Percentiles rank a stretch among this genome's conserved stretches.
These are phyloP conservation scores for Plasmopara muralis DNA, from an alignment of 352 stramenopile species.

Conservation along the genomic window DNA sequence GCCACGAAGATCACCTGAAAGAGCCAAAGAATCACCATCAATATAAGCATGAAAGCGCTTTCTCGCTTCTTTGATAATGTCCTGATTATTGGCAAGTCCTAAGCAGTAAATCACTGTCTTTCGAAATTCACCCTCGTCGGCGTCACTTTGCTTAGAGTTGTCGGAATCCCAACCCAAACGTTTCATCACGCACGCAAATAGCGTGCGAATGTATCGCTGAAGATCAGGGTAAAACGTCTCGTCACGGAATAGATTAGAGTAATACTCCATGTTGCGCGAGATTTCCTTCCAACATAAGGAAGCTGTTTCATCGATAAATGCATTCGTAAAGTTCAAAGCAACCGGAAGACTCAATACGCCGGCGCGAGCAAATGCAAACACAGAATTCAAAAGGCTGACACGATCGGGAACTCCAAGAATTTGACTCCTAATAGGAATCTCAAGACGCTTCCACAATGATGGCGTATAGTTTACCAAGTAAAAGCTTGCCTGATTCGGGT, in stretches of 20 bases:
- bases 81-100: conserved; percentile 39
- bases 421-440: conserved; percentile 40
- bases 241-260: conserved; percentile 43
- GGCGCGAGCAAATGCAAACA: conserved; percentile 85
- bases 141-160: conserved; percentile 13
- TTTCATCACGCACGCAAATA: conserved; percentile 52
- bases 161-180: conserved; percentile 47
- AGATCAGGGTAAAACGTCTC: conserved; percentile 49
- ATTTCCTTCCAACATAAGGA: conserved; percentile 69
- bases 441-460: conserved; percentile 80
- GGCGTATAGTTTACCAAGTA: conserved; percentile 92
- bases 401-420: conserved; percentile 80
- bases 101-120: conserved; percentile 50
- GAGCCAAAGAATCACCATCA: conserved; percentile 28
- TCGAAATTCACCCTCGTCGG: conserved; percentile 59
- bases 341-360: conserved; percentile 41
- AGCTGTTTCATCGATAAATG: conserved; percentile 51
- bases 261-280: conserved; percentile 42
- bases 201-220: conserved; percentile 43
- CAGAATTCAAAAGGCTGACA: conserved; percentile 88
- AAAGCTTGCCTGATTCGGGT: conserved; percentile 91
- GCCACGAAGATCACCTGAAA: conserved; percentile 52
- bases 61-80: conserved; percentile 46
- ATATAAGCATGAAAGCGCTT: conserved; percentile 52
- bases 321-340: conserved; percentile 53